Conservation (phyloP, 2,329 filamentous ascomycete species). For the Cercospora sp. region DNA sequence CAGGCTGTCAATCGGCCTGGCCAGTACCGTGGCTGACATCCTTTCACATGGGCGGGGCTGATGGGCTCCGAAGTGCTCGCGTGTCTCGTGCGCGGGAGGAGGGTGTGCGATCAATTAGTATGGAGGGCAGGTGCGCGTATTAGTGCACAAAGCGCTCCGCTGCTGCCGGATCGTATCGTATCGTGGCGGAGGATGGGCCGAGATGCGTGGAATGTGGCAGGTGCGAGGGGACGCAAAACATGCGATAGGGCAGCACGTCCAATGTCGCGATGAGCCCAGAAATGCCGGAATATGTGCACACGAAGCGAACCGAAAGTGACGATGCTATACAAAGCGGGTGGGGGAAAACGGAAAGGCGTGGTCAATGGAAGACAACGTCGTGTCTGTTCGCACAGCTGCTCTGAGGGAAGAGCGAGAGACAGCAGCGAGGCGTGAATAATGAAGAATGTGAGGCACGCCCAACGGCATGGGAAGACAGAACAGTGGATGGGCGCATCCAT, state of each 20-base stretch:
- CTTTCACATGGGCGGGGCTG: conserved; percentile 21
- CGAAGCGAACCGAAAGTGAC: not conserved
- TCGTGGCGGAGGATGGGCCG: not conserved
- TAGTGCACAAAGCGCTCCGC: not conserved
- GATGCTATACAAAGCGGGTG: not conserved
- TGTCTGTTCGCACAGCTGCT: not conserved
- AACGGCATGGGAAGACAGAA: not conserved
- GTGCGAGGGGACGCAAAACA: not conserved
- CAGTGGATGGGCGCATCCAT: not conserved
- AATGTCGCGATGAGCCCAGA: not conserved
- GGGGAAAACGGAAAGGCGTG: not conserved
- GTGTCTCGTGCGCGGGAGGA: not conserved
- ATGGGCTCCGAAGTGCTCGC: not conserved
- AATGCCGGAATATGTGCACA: not conserved
- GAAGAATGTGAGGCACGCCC: not conserved
- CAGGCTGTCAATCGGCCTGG: conserved; percentile 36
- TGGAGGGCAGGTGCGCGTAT: not conserved
- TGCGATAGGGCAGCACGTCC: not conserved
- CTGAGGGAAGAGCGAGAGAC: not conserved
- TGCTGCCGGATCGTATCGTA: not conserved
- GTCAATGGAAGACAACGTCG: conserved; percentile 4
- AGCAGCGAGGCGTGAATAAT: not conserved
- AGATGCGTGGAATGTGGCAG: conserved; percentile 1
- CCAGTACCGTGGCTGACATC: conserved; percentile 43
- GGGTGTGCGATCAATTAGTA: not conserved